These are phyloP conservation scores for Penicillium roqueforti DNA, from an alignment of 495 filamentous ascomycete species.

Conservation along the genomic window DNA sequence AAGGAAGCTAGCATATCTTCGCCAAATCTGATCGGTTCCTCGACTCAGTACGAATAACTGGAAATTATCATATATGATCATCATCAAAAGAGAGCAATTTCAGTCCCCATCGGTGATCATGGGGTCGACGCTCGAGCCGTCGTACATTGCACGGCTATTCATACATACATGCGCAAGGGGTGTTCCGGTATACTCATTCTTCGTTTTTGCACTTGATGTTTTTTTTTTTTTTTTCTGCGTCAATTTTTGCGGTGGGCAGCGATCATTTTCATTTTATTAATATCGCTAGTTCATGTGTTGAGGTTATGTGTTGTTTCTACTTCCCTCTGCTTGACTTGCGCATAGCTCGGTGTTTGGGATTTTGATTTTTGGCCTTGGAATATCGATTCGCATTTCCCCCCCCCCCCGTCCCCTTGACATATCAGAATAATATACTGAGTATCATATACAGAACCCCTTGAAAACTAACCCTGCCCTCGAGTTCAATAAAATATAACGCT, in stretches of 20 bases:
- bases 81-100: not conserved
- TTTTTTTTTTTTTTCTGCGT: too few relatives aligned
- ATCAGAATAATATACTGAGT: slow-evolving; percentile 5
- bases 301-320: not conserved
- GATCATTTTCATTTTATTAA: slow-evolving; percentile 1
- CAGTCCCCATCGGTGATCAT: not conserved
- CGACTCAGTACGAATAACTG: slow-evolving; percentile 22
- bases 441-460: slow-evolving; percentile 2
- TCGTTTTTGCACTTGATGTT: not conserved
- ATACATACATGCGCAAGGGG: slow-evolving; percentile 3
- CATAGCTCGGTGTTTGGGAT: slow-evolving; percentile 29
- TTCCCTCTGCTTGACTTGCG: slow-evolving; percentile 7
- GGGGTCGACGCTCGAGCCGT: not conserved
- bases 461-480: not conserved
- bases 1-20: slow-evolving; percentile 32
- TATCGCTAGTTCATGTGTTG: not conserved
- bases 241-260: not conserved
- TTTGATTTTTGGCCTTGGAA: not conserved
- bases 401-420: not conserved
- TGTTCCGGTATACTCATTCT: not conserved
- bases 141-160: not conserved
- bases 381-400: too few relatives aligned
- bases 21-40: slow-evolving; percentile 40
- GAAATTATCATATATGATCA: not conserved
- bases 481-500: not conserved